These are phyloP conservation scores for Iris macrosiphon DNA, from an alignment of 106 monocot genomes.

Conservation along the genomic window DNA sequence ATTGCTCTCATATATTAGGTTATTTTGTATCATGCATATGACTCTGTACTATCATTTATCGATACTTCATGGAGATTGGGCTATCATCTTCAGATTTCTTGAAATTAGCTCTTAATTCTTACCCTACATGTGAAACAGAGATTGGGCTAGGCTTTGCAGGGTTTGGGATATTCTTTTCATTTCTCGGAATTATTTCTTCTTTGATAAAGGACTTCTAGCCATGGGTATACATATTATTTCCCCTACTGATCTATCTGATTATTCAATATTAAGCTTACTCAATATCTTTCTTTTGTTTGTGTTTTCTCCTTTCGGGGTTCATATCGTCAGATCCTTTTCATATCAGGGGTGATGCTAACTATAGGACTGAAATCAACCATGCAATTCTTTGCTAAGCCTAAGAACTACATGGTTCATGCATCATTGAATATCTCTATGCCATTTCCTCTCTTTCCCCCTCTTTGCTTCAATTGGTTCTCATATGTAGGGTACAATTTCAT, in stretches of 20 bases:
- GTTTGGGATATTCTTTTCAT: slow-evolving; percentile 78
- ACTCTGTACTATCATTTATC: no score
- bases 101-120: no score
- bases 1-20: no score
- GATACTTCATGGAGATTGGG: no score
- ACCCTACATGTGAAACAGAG: slow-evolving; percentile 54
- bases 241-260: not conserved
- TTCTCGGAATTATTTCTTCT: slow-evolving; percentile 82
- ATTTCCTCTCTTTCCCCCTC: no score
- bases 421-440: not conserved
- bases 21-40: no score
- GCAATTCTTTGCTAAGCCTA: slow-evolving; percentile 81
- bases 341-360: slow-evolving; percentile 80
- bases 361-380: slow-evolving; percentile 84
- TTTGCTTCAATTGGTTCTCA: no score
- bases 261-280: not conserved
- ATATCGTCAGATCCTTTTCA: slow-evolving; percentile 58
- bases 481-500: slow-evolving; percentile 71
- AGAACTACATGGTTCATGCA: slow-evolving; percentile 64
- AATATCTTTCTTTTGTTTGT: not conserved
- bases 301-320: not conserved
- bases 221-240: slow-evolving; percentile 58
- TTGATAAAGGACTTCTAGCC: slow-evolving; percentile 79
- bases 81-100: no score
- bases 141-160: slow-evolving; percentile 83